Conservation (phyloP, 768 basidiomycete species). For the Leccinum aurantiacum region DNA sequence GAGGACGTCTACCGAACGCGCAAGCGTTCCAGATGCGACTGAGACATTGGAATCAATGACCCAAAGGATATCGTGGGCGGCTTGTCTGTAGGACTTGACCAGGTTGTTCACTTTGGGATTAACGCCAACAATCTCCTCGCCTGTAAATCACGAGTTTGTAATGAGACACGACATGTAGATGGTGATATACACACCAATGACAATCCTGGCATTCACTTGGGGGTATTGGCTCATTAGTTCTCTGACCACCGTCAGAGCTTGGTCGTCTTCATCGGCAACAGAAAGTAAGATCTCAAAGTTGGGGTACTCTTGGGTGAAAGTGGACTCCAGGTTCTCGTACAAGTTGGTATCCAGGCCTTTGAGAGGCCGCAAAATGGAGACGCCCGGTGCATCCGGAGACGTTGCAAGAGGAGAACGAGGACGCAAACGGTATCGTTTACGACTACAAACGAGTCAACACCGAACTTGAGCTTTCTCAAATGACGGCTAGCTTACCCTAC, state of each 20-base stretch:
- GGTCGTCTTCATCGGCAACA: slow-evolving; percentile 85
- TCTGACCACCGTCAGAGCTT: slow-evolving; percentile 80
- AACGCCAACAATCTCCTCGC: slow-evolving; percentile 80
- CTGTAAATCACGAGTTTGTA: slow-evolving; percentile 38
- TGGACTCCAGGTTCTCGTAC: slow-evolving; percentile 93
- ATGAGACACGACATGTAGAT: background rate
- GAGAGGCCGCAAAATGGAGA: slow-evolving; percentile 90
- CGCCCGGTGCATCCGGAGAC: slow-evolving; percentile 70
- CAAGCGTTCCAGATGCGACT: slow-evolving; percentile 73
- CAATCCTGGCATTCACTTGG: slow-evolving; percentile 63
- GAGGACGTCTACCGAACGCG: slow-evolving; percentile 81
- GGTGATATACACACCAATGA: slow-evolving; percentile 60
- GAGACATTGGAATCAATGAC: slow-evolving; percentile 95
- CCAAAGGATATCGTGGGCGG: slow-evolving; percentile 90
- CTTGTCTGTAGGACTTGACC: slow-evolving; percentile 76
- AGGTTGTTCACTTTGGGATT: slow-evolving; percentile 99
- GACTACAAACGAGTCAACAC: slow-evolving; percentile 44
- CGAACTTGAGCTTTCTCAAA: background rate
- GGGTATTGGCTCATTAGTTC: slow-evolving; percentile 81
- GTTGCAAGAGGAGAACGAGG: slow-evolving; percentile 60
- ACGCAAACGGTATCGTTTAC: slow-evolving; percentile 69
- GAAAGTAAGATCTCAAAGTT: slow-evolving; percentile 91
- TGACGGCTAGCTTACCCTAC: slow-evolving; percentile 57
- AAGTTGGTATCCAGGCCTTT: slow-evolving; percentile 95
- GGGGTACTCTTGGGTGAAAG: slow-evolving; percentile 88